phyloP scores from a whole-genome alignment of 163 green algal genomes.

The Smithsoniella earleae region DNA sequence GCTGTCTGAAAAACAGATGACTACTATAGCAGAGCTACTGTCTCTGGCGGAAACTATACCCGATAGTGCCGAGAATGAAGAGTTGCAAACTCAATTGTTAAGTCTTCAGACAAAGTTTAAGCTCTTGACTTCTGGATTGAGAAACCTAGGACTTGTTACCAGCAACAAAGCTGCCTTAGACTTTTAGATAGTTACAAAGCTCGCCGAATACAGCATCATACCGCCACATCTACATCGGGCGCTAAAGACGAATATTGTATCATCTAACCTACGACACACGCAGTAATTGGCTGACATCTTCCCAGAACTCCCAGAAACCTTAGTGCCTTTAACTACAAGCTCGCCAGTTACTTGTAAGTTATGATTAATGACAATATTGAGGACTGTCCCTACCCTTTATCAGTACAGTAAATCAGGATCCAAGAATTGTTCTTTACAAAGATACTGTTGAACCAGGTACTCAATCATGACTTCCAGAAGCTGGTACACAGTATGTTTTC shows the following conservation, averaged over 20 bases:
- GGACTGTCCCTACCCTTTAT: background rate
- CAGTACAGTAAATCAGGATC: background rate
- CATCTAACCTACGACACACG: too few relatives aligned
- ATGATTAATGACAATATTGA: too few relatives aligned
- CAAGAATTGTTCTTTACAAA: background rate
- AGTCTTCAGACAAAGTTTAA: background rate
- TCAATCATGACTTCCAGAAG: slow-evolving; percentile 16
- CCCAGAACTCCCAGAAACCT: too few relatives aligned
- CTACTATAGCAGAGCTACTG: background rate
- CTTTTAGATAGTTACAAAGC: too few relatives aligned
- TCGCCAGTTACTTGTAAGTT: too few relatives aligned
- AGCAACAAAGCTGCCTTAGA: background rate
- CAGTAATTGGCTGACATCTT: too few relatives aligned
- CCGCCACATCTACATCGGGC: too few relatives aligned
- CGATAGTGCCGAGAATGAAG: too few relatives aligned
- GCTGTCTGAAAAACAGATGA: slow-evolving; percentile 5
- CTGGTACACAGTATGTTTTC: slow-evolving; percentile 16
- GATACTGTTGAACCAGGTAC: background rate
- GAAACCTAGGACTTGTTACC: background rate
- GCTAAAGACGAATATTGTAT: too few relatives aligned
- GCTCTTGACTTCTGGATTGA: background rate
- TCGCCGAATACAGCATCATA: too few relatives aligned
- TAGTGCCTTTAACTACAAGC: too few relatives aligned
- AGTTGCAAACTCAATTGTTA: background rate
- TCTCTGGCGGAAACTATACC: too few relatives aligned